Evolutionary conservation across 176 grass and related monocot genomes (phyloP).

Genomic region (Oryza punctata): DNA sequence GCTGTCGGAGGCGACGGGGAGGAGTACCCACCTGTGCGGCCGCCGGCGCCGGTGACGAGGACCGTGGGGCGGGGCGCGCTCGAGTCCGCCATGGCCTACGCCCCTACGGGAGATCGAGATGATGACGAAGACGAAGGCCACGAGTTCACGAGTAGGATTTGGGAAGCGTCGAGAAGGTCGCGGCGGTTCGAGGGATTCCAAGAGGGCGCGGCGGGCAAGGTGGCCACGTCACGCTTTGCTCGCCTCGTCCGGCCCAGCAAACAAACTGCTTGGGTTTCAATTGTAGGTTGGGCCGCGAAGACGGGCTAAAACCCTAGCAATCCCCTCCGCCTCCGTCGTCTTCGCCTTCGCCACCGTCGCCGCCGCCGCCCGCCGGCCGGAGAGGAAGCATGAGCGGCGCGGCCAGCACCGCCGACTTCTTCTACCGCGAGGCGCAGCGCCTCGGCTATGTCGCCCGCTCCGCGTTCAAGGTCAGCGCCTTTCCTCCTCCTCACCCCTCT

Average conservation of each 20-base stretch:
- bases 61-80: constrained; percentile 55
- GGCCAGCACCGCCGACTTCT: constrained; percentile 74
- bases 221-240: constrained; percentile 11
- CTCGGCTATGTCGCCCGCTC: constrained; percentile 85
- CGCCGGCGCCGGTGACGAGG: constrained; percentile 74
- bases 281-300: neutral
- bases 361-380: neutral
- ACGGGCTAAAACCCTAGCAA: constrained; percentile 48
- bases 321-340: neutral
- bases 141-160: neutral
- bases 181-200: neutral
- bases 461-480: constrained; percentile 64
- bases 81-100: constrained; percentile 50
- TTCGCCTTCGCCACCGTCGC: neutral
- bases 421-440: constrained; percentile 81
- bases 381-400: constrained; percentile 49
- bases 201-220: neutral
- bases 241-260: neutral
- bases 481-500: neutral
- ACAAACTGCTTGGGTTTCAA: neutral
- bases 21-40: constrained; percentile 53
- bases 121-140: neutral
- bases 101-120: neutral
- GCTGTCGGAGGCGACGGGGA: neutral
- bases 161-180: constrained; percentile 38